These are phyloP conservation scores for Toxoplasma gondii DNA, from an alignment of 169 alveolate species.

Conservation along the genomic window DNA sequence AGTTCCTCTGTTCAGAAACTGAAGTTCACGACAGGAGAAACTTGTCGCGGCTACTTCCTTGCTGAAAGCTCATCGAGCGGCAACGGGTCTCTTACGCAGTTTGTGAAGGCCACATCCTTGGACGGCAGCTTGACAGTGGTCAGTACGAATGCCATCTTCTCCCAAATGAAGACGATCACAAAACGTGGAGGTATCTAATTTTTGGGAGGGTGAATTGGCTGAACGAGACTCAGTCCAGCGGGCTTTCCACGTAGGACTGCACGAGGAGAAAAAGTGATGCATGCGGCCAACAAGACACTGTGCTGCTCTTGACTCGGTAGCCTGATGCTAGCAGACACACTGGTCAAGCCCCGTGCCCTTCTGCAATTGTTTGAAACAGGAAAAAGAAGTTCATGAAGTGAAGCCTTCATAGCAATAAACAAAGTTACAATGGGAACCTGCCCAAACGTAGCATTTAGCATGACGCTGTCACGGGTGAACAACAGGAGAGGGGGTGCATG, in stretches of 20 bases:
- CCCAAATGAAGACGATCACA: not conserved
- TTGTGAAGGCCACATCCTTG: slow-evolving; percentile 23
- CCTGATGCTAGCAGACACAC: not conserved
- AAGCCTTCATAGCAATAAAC: not conserved
- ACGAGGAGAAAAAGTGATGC: not conserved
- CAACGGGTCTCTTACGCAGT: slow-evolving; percentile 4
- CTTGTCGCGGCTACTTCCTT: not conserved
- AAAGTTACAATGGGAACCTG: not conserved
- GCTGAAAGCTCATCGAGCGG: not conserved
- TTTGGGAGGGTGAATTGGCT: not conserved
- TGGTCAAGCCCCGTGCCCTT: not conserved
- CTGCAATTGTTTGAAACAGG: not conserved
- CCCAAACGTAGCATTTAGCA: not conserved
- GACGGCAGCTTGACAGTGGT: slow-evolving; percentile 30
- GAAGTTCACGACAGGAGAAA: no score
- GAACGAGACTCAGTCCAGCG: not conserved
- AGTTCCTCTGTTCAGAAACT: no score
- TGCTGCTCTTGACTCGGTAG: not conserved
- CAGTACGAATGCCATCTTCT: slow-evolving; percentile 5
- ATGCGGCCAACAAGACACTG: not conserved
- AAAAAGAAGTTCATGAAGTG: not conserved
- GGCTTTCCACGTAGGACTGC: not conserved
- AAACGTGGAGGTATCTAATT: not conserved
- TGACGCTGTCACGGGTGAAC: not conserved
- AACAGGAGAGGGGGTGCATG: not conserved